These are phyloP conservation scores for Neofusicoccum kwambonambiense DNA, from an alignment of 2,329 filamentous ascomycete genomes.

Conservation along the genomic window DNA sequence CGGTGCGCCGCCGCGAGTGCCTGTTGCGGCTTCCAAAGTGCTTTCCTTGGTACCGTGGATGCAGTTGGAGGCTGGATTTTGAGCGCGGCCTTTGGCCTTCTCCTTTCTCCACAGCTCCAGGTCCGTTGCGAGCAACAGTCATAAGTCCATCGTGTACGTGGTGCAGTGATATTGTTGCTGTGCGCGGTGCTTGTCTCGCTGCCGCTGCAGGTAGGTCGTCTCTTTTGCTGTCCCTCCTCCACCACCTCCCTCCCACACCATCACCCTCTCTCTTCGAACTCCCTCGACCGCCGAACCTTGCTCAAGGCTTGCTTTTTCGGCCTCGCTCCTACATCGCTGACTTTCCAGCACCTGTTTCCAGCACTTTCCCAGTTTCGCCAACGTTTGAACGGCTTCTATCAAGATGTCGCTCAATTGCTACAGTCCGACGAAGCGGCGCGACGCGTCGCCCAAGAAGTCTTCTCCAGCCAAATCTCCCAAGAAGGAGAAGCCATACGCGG, in stretches of 20 bases:
- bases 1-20: neutral
- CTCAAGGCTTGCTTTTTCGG: neutral
- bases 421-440: conserved; percentile 8
- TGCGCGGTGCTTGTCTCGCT: neutral
- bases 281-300: neutral
- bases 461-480: neutral
- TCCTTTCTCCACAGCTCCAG: neutral
- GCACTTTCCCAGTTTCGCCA: neutral
- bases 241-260: neutral
- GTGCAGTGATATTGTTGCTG: neutral
- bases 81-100: neutral
- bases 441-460: conserved; percentile 8
- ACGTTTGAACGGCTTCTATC: neutral
- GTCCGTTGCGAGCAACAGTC: neutral
- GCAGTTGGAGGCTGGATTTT: neutral
- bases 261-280: neutral
- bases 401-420: conserved; percentile 14
- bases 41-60: too few relatives aligned
- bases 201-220: neutral
- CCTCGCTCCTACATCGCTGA: neutral
- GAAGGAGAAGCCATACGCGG: neutral
- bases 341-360: neutral
- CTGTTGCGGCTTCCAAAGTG: too few relatives aligned
- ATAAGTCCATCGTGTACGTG: neutral
- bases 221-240: neutral